These are phyloP conservation scores for Plantago elongata DNA, from an alignment of 257 asterid genomes.

Conservation along the genomic window DNA sequence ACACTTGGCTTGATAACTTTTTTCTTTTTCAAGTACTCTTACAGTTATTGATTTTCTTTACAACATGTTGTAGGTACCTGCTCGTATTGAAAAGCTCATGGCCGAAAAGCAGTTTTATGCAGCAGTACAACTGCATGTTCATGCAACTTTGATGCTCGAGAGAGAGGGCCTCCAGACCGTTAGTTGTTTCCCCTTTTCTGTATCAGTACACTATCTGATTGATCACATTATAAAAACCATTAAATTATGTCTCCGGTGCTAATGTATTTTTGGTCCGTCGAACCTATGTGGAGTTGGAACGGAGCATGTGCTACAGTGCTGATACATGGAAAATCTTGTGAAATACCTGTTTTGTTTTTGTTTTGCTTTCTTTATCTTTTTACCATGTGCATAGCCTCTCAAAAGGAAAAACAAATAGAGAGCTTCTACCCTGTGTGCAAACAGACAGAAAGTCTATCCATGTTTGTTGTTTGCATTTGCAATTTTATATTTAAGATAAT, in stretches of 20 bases:
- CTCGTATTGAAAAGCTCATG: slow-evolving; percentile 89
- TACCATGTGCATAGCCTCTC: too few relatives aligned
- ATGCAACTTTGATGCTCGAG: slow-evolving; percentile 88
- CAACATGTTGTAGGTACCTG: slow-evolving; percentile 64
- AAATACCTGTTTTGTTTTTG: too few relatives aligned
- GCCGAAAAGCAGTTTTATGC: slow-evolving; percentile 94
- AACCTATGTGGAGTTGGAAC: too few relatives aligned
- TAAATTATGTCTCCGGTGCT: slow-evolving; percentile 12
- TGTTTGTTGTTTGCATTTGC: slow-evolving; percentile 1
- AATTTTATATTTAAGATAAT: not conserved
- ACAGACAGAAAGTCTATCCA: too few relatives aligned
- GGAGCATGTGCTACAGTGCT: too few relatives aligned
- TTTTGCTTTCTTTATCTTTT: too few relatives aligned
- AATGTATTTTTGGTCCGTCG: slow-evolving; percentile 15
- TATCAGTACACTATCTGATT: slow-evolving; percentile 7
- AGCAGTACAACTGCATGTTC: slow-evolving; percentile 91
- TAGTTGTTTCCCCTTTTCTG: slow-evolving; percentile 31
- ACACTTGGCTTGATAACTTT: not conserved
- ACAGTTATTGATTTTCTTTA: slow-evolving; percentile 25
- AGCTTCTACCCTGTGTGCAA: too few relatives aligned
- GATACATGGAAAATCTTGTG: too few relatives aligned
- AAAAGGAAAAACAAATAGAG: too few relatives aligned
- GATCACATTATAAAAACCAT: slow-evolving; percentile 8
- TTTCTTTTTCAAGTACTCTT: slow-evolving; percentile 19
- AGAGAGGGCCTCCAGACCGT: slow-evolving; percentile 98